These are phyloP conservation scores for Ogataea methylovora DNA, from an alignment of 805 yeast genomes.

Conservation along the genomic window DNA sequence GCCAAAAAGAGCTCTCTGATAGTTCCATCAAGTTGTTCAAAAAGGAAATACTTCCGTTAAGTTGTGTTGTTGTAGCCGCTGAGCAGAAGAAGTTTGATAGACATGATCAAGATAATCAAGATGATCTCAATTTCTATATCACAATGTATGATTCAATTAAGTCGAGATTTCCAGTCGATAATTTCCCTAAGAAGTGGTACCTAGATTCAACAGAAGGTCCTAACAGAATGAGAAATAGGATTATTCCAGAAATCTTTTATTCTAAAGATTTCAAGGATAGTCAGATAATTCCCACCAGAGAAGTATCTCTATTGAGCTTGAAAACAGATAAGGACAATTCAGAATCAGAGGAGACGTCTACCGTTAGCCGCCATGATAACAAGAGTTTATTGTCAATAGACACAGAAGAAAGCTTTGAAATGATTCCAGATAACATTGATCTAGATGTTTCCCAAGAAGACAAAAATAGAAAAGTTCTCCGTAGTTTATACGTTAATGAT, in stretches of 20 bases:
- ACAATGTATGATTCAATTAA: slow-evolving; percentile 41
- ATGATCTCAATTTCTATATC: slow-evolving; percentile 43
- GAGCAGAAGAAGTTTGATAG: slow-evolving; percentile 46
- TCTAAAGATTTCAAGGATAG: neutral
- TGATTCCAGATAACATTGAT: slow-evolving; percentile 33
- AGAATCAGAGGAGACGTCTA: too few relatives aligned
- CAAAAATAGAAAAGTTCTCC: slow-evolving; percentile 64
- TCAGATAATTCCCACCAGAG: neutral
- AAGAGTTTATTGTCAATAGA: slow-evolving; percentile 2
- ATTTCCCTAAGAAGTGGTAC: slow-evolving; percentile 28
- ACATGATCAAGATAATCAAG: slow-evolving; percentile 57
- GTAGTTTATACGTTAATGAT: slow-evolving; percentile 65
- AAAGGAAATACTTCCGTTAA: slow-evolving; percentile 28
- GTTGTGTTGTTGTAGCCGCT: slow-evolving; percentile 29
- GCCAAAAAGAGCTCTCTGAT: too few relatives aligned
- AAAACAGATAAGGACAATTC: neutral
- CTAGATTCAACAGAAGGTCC: slow-evolving; percentile 66
- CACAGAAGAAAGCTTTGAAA: slow-evolving; percentile 28
- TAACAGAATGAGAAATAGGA: slow-evolving; percentile 56
- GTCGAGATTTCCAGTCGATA: slow-evolving; percentile 20
- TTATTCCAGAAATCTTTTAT: slow-evolving; percentile 32
- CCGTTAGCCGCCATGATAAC: too few relatives aligned
- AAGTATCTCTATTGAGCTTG: neutral
- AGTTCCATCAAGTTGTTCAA: too few relatives aligned
- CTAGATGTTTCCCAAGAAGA: slow-evolving; percentile 42